Evolutionary conservation across 768 basidiomycete species (phyloP).

Genomic region (Kwoniella dejecticola): DNA sequence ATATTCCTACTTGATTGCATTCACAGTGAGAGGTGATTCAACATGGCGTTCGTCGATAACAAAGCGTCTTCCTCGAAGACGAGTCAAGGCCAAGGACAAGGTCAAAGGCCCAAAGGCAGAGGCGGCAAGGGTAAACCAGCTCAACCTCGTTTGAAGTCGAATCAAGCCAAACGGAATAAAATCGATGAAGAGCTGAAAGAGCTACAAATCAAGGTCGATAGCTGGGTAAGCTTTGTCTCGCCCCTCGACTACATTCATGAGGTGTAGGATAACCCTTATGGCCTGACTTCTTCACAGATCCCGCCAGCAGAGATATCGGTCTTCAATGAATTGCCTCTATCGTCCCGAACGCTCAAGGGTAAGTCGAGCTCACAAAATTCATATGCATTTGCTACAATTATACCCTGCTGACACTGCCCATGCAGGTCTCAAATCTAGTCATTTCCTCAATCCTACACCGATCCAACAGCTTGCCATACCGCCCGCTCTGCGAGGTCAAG

Average conservation of each 20-base stretch:
- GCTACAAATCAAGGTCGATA: constrained; percentile 51
- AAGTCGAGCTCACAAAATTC: constrained; percentile 10
- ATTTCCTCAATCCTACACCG: constrained; percentile 84
- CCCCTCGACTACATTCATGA: not conserved
- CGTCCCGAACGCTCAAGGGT: constrained; percentile 74
- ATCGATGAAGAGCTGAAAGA: constrained; percentile 51
- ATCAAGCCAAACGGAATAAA: constrained; percentile 43
- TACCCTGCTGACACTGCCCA: too few species aligned
- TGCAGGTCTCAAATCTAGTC: constrained; percentile 87
- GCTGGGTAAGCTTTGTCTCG: constrained; percentile 46
- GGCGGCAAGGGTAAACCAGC: constrained; percentile 18
- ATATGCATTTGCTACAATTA: too few species aligned
- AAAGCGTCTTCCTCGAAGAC: constrained; percentile 19
- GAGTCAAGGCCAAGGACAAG: too few species aligned
- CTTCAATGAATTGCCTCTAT: constrained; percentile 78
- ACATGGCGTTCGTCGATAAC: constrained; percentile 23
- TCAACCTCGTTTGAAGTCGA: constrained; percentile 39
- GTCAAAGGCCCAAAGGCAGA: constrained; percentile 1
- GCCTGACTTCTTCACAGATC: too few species aligned
- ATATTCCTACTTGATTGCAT: too few species aligned
- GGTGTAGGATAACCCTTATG: too few species aligned
- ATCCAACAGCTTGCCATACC: constrained; percentile 69
- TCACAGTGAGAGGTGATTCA: too few species aligned
- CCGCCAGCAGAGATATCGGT: constrained; percentile 61
- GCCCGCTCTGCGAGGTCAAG: constrained; percentile 64